Percentiles rank a stretch among this genome's conserved stretches.
Evolutionary conservation across 116 monocot genomes (phyloP).

Genomic region (Iris pallida): DNA sequence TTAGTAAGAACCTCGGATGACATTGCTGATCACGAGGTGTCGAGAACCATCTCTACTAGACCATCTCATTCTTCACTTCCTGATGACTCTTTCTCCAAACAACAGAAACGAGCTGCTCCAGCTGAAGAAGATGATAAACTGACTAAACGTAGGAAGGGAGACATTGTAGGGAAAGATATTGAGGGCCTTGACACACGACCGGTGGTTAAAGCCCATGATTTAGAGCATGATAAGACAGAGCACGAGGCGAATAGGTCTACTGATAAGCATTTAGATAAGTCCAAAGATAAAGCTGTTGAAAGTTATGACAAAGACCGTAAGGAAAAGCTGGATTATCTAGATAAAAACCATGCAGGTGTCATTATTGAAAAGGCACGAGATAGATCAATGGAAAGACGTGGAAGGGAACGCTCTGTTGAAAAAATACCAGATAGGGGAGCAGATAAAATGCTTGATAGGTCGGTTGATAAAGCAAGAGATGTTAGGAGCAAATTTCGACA

Average conservation of each 20-base stretch:
- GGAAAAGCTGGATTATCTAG: slow-evolving; percentile 60
- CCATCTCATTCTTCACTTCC: slow-evolving; percentile 20
- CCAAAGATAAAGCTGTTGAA: slow-evolving; percentile 64
- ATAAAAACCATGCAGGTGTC: slow-evolving; percentile 58
- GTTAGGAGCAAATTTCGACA: slow-evolving; percentile 60
- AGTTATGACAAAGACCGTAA: slow-evolving; percentile 71
- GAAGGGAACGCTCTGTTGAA: slow-evolving; percentile 75
- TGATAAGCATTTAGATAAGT: slow-evolving; percentile 49
- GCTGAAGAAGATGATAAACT: slow-evolving; percentile 74
- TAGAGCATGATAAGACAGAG: slow-evolving; percentile 62
- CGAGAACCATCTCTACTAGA: slow-evolving; percentile 24
- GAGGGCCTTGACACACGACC: slow-evolving; percentile 22
- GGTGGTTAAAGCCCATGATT: slow-evolving; percentile 29
- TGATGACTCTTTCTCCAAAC: slow-evolving; percentile 40
- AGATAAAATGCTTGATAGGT: slow-evolving; percentile 48
- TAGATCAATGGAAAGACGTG: slow-evolving; percentile 76
- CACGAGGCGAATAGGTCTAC: slow-evolving; percentile 31
- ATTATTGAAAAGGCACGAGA: slow-evolving; percentile 66
- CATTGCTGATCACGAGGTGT: slow-evolving; percentile 30
- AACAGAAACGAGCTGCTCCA: slow-evolving; percentile 46
- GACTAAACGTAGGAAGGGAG: slow-evolving; percentile 73
- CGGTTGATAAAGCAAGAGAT: slow-evolving; percentile 54
- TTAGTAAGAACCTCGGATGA: slow-evolving; percentile 29
- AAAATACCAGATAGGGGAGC: slow-evolving; percentile 57
- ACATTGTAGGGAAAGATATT: slow-evolving; percentile 50